A percentile compares a stretch with the other conserved stretches of the same genome.
Conservation (phyloP, 495 filamentous ascomycete species). For the Penicillium ochrochloron region DNA sequence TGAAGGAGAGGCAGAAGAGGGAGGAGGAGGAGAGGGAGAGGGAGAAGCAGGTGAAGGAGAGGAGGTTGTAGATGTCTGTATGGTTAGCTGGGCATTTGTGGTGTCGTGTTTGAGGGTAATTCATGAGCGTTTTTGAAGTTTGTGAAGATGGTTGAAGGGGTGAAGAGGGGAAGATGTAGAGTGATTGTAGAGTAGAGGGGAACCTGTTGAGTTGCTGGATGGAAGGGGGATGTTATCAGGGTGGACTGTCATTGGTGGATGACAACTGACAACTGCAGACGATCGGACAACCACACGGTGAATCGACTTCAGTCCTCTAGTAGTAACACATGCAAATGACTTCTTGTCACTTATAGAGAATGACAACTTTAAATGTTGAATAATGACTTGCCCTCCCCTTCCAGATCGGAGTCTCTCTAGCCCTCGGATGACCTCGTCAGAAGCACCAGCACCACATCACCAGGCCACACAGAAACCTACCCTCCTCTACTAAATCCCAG, state of each 20-base stretch:
- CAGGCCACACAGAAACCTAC: background rate
- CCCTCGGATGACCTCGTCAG: slow-evolving; percentile 20
- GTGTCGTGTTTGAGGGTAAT: background rate
- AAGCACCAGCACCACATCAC: background rate
- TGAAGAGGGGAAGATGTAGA: background rate
- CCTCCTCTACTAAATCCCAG: background rate
- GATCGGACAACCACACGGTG: background rate
- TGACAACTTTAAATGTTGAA: background rate
- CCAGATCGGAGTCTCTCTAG: background rate
- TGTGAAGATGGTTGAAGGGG: background rate
- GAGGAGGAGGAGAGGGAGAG: slow-evolving; percentile 23
- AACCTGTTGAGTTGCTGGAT: background rate
- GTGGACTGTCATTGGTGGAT: background rate
- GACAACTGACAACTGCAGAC: background rate
- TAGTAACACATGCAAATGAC: background rate
- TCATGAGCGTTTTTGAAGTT: background rate
- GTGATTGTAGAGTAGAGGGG: background rate
- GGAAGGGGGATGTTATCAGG: background rate
- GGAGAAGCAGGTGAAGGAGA: slow-evolving; percentile 15
- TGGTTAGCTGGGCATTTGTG: background rate
- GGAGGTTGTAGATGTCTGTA: background rate
- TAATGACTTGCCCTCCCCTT: background rate
- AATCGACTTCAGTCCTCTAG: background rate
- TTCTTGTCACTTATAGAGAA: background rate
- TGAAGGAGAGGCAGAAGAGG: slow-evolving; percentile 37